Base-by-base conservation (phyloP, 2,329 filamentous ascomycete species). In the Hymenoscyphus fructigenus region DNA sequence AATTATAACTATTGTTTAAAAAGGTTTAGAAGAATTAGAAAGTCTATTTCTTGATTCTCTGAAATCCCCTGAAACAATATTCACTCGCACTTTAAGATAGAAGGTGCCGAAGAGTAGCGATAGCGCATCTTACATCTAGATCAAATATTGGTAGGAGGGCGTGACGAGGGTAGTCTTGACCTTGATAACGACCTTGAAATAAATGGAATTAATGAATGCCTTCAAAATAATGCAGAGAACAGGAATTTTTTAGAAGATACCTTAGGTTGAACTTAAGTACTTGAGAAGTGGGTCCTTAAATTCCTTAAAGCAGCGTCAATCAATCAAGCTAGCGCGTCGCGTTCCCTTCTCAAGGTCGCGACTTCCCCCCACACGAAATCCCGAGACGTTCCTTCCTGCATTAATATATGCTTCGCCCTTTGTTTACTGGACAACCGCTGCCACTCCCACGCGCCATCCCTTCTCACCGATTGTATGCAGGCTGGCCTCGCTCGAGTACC, bases 381-480 rank as follows among this genome's bases (percentile, higher is more conserved):
- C 20, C 20, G 9, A 53, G 7, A 53, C 47, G 9, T 53, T 4
- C 47, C 20, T 53, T 53, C 47, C 47, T 26, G 1, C 10, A 9
- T 47, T n/a, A 23, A 47, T 47, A 47, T 23, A n/a, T 47, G 7
- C 23, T 23, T 23, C 47, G 20, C 47, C 47, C 41, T 47, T 47
- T 53, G 47, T 53, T 53, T 53, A 53, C 7, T 14, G 10, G 47
- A 53, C 47, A 53, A 53, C 9, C 47, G 20, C 47, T 53, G 9
- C 20, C 41, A 20, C 41, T 23, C n/a, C 41, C 41, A 23, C 20
- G 20, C 20, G 47, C 9, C 20, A 26, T 53, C 23, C 47, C 20
- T 6, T 14, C 47, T 59, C 56, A 64, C 65, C 69, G 65, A 71
- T 72, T 76, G 73, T 70, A 76, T 76, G 75, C 71, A 68, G 69